phyloP scores from a whole-genome alignment of 1,139 yeast species.

The Yamadazyma triangularis region DNA sequence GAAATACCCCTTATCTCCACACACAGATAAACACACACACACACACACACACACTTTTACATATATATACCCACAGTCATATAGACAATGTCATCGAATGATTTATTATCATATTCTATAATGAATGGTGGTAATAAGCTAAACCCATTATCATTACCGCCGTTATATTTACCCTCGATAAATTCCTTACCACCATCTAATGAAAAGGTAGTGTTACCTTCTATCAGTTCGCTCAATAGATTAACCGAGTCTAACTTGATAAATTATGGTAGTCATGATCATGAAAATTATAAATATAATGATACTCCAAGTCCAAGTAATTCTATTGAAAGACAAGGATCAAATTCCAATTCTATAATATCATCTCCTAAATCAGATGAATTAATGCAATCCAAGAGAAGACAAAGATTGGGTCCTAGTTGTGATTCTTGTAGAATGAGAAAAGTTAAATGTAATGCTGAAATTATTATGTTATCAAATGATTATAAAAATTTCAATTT shows the following conservation, averaged over 20 bases:
- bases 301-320: neutral
- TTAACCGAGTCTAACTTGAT: slow-evolving; percentile 16
- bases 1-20: no score
- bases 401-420: slow-evolving; percentile 72
- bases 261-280: slow-evolving; percentile 2
- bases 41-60: no score
- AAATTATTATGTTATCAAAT: slow-evolving; percentile 29
- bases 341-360: neutral
- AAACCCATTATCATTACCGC: slow-evolving; percentile 7
- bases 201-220: slow-evolving; percentile 14
- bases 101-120: slow-evolving; percentile 30
- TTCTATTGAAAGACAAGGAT: neutral
- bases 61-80: slow-evolving; percentile 6
- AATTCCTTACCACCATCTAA: slow-evolving; percentile 4
- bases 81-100: slow-evolving; percentile 19
- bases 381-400: slow-evolving; percentile 22
- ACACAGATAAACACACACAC: no score
- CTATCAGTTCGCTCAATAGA: slow-evolving; percentile 10
- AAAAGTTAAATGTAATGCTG: slow-evolving; percentile 74
- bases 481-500: slow-evolving; percentile 7
- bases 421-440: slow-evolving; percentile 71
- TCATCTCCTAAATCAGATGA: slow-evolving; percentile 2
- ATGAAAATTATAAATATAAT: slow-evolving; percentile 1
- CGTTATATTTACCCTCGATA: slow-evolving; percentile 7
- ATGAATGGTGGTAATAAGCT: slow-evolving; percentile 19